A percentile compares a stretch with the other conserved stretches of the same genome.
phyloP scores from a whole-genome alignment of 352 stramenopile genomes.

The Phytophthora lateralis region DNA sequence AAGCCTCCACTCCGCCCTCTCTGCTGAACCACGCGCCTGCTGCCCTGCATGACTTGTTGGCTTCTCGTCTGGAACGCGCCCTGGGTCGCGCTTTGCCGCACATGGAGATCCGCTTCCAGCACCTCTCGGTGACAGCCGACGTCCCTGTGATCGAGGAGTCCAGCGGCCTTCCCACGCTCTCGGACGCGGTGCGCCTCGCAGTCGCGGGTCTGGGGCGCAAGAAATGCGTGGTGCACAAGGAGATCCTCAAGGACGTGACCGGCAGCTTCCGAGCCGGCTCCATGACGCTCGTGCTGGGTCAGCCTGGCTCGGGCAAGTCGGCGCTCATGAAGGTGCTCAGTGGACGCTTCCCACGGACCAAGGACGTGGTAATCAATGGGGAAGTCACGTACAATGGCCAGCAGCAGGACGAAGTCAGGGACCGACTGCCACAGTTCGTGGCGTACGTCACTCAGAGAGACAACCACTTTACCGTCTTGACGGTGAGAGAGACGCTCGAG shows the following conservation, averaged over 20 bases:
- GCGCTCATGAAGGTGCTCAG: constrained; percentile 48
- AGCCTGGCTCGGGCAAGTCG: constrained; percentile 47
- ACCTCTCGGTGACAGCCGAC: constrained; percentile 27
- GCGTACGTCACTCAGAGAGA: constrained; percentile 45
- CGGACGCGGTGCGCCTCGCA: constrained; percentile 27
- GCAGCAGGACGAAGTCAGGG: constrained; percentile 17
- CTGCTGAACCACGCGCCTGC: constrained; percentile 17
- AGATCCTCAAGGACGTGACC: constrained; percentile 43
- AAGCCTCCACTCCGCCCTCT: background rate
- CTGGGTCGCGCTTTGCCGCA: constrained; percentile 28
- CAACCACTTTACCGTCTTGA: constrained; percentile 41
- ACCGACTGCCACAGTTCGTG: constrained; percentile 36
- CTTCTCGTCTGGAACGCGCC: constrained; percentile 18
- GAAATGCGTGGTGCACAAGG: constrained; percentile 27
- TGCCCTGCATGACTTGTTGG: constrained; percentile 23
- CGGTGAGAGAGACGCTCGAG: constrained; percentile 52
- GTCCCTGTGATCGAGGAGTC: constrained; percentile 23
- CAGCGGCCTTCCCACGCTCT: constrained; percentile 32
- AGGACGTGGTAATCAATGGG: constrained; percentile 33
- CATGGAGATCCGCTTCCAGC: constrained; percentile 36
- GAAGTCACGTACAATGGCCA: constrained; percentile 47
- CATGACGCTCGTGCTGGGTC: constrained; percentile 52
- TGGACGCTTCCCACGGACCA: constrained; percentile 34
- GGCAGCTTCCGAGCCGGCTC: constrained; percentile 38
- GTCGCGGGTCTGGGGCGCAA: constrained; percentile 15